Evolutionary conservation across 768 basidiomycete genomes (phyloP).

Genomic region (Galerina sulciceps): DNA sequence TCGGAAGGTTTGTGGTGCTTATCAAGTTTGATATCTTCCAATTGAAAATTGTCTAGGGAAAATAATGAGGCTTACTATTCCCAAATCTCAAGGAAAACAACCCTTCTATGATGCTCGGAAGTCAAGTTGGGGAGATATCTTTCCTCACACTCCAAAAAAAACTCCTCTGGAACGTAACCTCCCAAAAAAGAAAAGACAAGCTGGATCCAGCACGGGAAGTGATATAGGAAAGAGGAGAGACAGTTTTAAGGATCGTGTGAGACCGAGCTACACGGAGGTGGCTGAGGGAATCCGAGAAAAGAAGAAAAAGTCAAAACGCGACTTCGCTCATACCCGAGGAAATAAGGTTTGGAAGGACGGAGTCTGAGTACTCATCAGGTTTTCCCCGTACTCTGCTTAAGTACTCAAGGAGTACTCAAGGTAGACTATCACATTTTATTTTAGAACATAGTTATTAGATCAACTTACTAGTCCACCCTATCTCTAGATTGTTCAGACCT

Average conservation of each 20-base stretch:
- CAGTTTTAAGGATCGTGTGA: constrained; percentile 22
- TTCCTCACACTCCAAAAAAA: constrained; percentile 89
- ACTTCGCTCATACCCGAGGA: constrained; percentile 34
- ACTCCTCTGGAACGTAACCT: constrained; percentile 66
- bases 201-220: constrained; percentile 36
- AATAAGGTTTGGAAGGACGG: constrained; percentile 25
- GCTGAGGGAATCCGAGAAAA: constrained; percentile 26
- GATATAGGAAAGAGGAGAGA: constrained; percentile 61
- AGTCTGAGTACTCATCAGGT: neutral
- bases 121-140: constrained; percentile 91
- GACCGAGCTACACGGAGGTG: constrained; percentile 25
- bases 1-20: constrained; percentile 63
- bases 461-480: constrained; percentile 1
- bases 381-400: too few species aligned
- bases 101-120: constrained; percentile 95
- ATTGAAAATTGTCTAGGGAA: constrained; percentile 56
- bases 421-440: too few species aligned
- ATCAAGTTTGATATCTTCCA: neutral
- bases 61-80: constrained; percentile 89
- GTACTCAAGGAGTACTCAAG: too few species aligned
- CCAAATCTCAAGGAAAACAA: constrained; percentile 95
- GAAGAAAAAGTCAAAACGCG: constrained; percentile 28
- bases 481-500: neutral
- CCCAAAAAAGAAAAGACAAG: constrained; percentile 31
- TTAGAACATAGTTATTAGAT: too few species aligned